Conservation (phyloP, 2,329 filamentous ascomycete species). For the Stachybotrys chlorohalonatus region DNA sequence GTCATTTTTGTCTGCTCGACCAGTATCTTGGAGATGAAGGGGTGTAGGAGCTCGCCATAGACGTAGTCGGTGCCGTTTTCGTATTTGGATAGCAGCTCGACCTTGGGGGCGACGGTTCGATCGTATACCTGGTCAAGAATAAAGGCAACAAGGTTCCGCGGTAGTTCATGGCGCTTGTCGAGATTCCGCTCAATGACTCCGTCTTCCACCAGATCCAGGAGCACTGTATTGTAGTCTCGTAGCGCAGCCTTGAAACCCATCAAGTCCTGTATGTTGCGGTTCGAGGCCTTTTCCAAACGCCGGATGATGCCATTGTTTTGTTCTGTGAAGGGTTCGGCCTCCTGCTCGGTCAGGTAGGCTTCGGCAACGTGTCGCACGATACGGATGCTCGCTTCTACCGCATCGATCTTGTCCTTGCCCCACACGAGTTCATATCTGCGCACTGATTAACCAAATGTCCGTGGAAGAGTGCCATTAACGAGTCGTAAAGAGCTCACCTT, state of each 20-base stretch:
- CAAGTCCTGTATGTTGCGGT: constrained; percentile 53
- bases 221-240: constrained; percentile 64
- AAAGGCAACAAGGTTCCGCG: constrained; percentile 64
- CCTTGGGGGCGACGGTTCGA: constrained; percentile 82
- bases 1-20: constrained; percentile 66
- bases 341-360: constrained; percentile 66
- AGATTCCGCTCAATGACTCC: constrained; percentile 67
- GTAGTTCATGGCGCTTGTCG: constrained; percentile 57
- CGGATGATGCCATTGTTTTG: constrained; percentile 67
- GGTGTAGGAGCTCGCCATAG: constrained; percentile 84
- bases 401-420: constrained; percentile 71
- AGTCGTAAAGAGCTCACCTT: constrained; percentile 35
- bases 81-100: constrained; percentile 76
- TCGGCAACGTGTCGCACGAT: constrained; percentile 62
- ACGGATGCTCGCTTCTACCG: constrained; percentile 62
- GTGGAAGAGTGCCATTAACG: neutral
- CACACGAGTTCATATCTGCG: constrained; percentile 54
- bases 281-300: constrained; percentile 65
- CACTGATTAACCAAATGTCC: constrained; percentile 8
- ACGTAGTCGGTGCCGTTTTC: constrained; percentile 87
- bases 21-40: constrained; percentile 77
- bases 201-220: constrained; percentile 56
- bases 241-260: constrained; percentile 65
- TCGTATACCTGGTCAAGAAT: constrained; percentile 85
- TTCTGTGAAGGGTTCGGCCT: constrained; percentile 60